Percentiles rank a stretch among this genome's conserved stretches.
phyloP scores from a whole-genome alignment of 306 rosid species.

The Pachyrhizus erosus region DNA sequence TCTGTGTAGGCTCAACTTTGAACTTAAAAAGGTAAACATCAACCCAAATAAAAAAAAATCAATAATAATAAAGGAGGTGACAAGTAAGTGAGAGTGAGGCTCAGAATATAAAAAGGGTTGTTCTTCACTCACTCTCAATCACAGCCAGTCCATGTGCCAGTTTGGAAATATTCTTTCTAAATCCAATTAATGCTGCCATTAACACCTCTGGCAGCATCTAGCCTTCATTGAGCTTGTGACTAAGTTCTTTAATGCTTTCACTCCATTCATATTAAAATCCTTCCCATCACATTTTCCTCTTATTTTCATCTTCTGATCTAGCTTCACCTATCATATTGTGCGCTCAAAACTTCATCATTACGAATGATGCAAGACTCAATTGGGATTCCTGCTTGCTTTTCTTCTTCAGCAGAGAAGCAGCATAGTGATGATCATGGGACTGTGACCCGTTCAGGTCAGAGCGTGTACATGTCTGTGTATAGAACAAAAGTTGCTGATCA shows the following conservation, averaged over 20 bases:
- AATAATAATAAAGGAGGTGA: slow-evolving; percentile 36
- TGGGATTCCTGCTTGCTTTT: slow-evolving; percentile 80
- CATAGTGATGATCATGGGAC: slow-evolving; percentile 54
- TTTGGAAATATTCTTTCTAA: slow-evolving; percentile 50
- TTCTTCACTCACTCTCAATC: slow-evolving; percentile 71
- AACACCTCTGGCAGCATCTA: slow-evolving; percentile 70
- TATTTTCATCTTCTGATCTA: slow-evolving; percentile 27
- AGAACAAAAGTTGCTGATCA: slow-evolving; percentile 74
- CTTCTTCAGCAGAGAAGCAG: slow-evolving; percentile 59
- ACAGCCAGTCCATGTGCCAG: slow-evolving; percentile 71
- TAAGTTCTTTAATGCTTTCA: slow-evolving; percentile 53
- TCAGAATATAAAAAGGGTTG: slow-evolving; percentile 59
- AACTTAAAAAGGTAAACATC: slow-evolving; percentile 34
- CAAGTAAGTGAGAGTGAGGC: slow-evolving; percentile 52
- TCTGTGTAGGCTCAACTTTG: slow-evolving; percentile 27
- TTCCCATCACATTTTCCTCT: slow-evolving; percentile 39
- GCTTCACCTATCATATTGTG: background rate
- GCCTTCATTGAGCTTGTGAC: slow-evolving; percentile 55
- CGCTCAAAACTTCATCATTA: slow-evolving; percentile 8
- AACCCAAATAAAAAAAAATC: background rate
- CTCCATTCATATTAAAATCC: slow-evolving; percentile 39
- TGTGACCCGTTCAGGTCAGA: slow-evolving; percentile 80
- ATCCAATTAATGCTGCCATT: slow-evolving; percentile 59
- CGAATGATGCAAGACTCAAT: slow-evolving; percentile 73
- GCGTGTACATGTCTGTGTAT: slow-evolving; percentile 71